Evolutionary conservation across 495 filamentous ascomycete species (phyloP).

Genomic region (Podospora pseudoanserina): DNA sequence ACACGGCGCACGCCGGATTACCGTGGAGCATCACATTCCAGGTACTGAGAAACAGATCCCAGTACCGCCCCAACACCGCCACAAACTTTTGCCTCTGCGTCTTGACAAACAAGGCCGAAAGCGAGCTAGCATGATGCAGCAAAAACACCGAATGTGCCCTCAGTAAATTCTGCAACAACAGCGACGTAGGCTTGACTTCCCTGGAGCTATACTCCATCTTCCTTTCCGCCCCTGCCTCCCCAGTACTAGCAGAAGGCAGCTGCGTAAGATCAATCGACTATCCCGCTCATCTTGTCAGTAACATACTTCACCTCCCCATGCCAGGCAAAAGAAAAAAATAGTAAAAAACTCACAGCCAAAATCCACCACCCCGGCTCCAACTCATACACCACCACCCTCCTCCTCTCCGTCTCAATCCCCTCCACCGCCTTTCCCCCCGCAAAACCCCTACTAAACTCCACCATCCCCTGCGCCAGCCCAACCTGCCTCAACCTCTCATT

Average conservation of each 20-base stretch:
- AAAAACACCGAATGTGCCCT: constrained; percentile 82
- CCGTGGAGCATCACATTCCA: constrained; percentile 92
- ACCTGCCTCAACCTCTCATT: constrained; percentile 88
- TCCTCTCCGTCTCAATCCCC: constrained; percentile 85
- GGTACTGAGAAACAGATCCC: constrained; percentile 71
- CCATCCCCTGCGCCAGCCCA: constrained; percentile 96
- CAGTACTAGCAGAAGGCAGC: not conserved
- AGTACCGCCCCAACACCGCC: constrained; percentile 71
- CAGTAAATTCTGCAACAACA: constrained; percentile 75
- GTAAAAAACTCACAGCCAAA: constrained; percentile 60
- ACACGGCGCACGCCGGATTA: constrained; percentile 75
- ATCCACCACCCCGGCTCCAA: constrained; percentile 89
- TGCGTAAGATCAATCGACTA: constrained; percentile 74
- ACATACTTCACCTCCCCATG: not conserved
- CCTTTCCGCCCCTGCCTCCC: constrained; percentile 23
- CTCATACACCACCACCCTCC: constrained; percentile 77
- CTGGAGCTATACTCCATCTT: constrained; percentile 74
- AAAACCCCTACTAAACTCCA: constrained; percentile 87
- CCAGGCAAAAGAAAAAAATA: not conserved
- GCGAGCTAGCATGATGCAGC: constrained; percentile 73
- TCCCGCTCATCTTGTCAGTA: not conserved
- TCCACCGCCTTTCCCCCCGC: constrained; percentile 71
- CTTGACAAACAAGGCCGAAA: constrained; percentile 62
- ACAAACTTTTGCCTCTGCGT: constrained; percentile 46
- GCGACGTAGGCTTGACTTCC: constrained; percentile 77